A percentile compares a stretch with the other conserved stretches of the same genome.
Conservation (phyloP, 257 asterid genomes). For the Solanum virginianum region DNA sequence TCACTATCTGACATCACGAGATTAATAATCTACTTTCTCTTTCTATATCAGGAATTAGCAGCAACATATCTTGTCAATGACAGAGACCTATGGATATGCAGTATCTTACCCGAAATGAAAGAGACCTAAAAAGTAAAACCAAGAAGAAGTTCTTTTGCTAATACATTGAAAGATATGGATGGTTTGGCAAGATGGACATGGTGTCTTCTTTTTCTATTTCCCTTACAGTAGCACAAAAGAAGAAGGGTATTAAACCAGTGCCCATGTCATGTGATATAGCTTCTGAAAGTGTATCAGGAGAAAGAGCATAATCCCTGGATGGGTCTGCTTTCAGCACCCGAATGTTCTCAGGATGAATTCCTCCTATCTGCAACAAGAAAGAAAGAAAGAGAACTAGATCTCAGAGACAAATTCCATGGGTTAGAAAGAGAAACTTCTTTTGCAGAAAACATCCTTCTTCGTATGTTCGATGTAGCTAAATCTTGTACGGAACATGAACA, state of each 20-base stretch:
- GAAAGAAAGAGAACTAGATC: not conserved
- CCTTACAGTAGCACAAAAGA: slow-evolving; percentile 95
- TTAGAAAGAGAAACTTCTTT: not conserved
- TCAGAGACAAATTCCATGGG: not conserved
- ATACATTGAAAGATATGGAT: not conserved
- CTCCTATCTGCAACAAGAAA: slow-evolving; percentile 58
- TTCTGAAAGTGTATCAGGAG: slow-evolving; percentile 50
- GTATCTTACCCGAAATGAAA: not conserved
- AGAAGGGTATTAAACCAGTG: slow-evolving; percentile 85
- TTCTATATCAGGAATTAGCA: not conserved
- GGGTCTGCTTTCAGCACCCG: slow-evolving; percentile 62
- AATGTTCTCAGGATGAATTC: slow-evolving; percentile 61
- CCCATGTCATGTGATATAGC: slow-evolving; percentile 57
- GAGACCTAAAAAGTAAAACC: not conserved
- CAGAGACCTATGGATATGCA: not conserved
- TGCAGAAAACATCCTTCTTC: not conserved
- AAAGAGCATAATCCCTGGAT: slow-evolving; percentile 56
- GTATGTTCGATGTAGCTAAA: not conserved
- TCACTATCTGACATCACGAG: not conserved
- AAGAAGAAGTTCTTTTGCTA: not conserved
- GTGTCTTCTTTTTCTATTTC: not conserved
- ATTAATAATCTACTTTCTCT: not conserved
- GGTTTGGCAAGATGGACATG: not conserved
- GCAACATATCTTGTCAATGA: not conserved
- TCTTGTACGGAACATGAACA: not conserved